phyloP scores from a whole-genome alignment of 176 grass and related monocot species.

The Cenchrus americanus region DNA sequence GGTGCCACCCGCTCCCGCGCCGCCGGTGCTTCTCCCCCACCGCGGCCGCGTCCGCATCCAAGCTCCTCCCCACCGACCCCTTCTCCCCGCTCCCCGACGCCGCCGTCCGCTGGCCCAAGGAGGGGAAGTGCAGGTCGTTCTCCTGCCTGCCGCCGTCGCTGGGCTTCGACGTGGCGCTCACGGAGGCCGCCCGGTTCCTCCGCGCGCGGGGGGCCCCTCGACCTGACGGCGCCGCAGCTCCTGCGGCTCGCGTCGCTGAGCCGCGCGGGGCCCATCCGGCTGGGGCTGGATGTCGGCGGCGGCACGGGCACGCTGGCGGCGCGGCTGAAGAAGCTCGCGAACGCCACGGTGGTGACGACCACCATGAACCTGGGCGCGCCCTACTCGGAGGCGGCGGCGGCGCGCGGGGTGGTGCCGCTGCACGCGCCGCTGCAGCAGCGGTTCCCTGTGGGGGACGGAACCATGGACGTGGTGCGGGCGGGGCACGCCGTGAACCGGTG shows the following conservation, averaged over 20 bases:
- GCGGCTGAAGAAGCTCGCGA: constrained; percentile 67
- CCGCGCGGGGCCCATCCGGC: constrained; percentile 74
- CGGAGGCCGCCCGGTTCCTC: constrained; percentile 64
- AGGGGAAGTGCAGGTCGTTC: constrained; percentile 54
- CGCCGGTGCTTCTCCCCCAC: constrained; percentile 71
- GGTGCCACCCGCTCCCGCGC: constrained; percentile 72
- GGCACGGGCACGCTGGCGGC: constrained; percentile 78
- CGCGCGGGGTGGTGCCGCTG: constrained; percentile 72
- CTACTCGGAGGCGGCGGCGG: constrained; percentile 81
- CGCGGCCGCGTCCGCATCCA: constrained; percentile 39
- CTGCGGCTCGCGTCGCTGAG: constrained; percentile 70
- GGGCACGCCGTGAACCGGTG: constrained; percentile 96
- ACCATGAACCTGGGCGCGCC: constrained; percentile 87
- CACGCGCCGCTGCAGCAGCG: constrained; percentile 91
- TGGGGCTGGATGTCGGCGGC: constrained; percentile 82
- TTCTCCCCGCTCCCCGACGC: constrained; percentile 69
- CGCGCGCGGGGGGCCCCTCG: constrained; percentile 54
- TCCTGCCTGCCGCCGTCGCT: constrained; percentile 57
- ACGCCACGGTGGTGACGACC: constrained; percentile 81
- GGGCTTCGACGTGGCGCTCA: constrained; percentile 60
- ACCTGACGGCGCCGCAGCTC: constrained; percentile 85
- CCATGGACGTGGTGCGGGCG: constrained; percentile 82
- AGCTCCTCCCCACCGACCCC: constrained; percentile 62
- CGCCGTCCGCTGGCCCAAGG: constrained; percentile 64
- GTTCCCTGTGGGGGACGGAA: constrained; percentile 71